A percentile compares a stretch with the other conserved stretches of the same genome.
Conservation (phyloP, 2,329 filamentous ascomycete species). For the Emericellopsis atlantica region DNA sequence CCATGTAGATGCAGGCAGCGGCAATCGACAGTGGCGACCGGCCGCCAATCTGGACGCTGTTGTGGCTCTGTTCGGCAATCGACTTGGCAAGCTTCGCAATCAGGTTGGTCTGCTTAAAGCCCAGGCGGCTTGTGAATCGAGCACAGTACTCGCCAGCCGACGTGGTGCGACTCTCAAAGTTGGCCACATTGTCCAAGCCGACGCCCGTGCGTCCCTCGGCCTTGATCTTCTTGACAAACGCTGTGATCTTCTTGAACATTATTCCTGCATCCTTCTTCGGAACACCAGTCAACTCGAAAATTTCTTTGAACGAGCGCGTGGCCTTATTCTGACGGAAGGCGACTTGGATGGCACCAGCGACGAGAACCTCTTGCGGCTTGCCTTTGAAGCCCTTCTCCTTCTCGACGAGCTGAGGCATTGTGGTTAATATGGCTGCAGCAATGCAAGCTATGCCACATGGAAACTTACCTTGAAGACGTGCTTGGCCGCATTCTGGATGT, state of each 20-base stretch:
- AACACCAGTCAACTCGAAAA: constrained; percentile 85
- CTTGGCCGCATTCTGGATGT: constrained; percentile 81
- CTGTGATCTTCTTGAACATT: constrained; percentile 87
- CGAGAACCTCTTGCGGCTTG: constrained; percentile 86
- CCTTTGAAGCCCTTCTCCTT: constrained; percentile 91
- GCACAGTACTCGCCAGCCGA: constrained; percentile 75
- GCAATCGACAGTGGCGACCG: constrained; percentile 90
- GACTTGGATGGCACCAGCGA: constrained; percentile 95
- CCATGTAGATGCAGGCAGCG: constrained; percentile 94
- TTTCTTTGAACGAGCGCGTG: constrained; percentile 85
- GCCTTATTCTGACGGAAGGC: constrained; percentile 83
- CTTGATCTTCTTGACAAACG: constrained; percentile 68
- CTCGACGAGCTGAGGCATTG: constrained; percentile 48
- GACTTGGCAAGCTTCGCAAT: constrained; percentile 68
- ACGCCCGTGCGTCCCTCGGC: constrained; percentile 35
- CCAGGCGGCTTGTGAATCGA: constrained; percentile 79
- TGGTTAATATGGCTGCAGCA: too few relatives aligned
- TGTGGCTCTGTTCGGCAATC: constrained; percentile 1
- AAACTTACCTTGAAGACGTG: constrained; percentile 63
- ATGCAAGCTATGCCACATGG: too few relatives aligned
- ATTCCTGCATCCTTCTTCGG: constrained; percentile 95
- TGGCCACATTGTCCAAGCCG: constrained; percentile 44
- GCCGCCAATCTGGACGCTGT: constrained; percentile 30
- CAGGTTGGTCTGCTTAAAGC: constrained; percentile 55
- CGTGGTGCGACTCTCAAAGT: constrained; percentile 67